Evolutionary conservation across 805 yeast genomes (phyloP), one percentile per base, ranked within the genome.

Genomic region (Danielia reshetovae): DNA sequence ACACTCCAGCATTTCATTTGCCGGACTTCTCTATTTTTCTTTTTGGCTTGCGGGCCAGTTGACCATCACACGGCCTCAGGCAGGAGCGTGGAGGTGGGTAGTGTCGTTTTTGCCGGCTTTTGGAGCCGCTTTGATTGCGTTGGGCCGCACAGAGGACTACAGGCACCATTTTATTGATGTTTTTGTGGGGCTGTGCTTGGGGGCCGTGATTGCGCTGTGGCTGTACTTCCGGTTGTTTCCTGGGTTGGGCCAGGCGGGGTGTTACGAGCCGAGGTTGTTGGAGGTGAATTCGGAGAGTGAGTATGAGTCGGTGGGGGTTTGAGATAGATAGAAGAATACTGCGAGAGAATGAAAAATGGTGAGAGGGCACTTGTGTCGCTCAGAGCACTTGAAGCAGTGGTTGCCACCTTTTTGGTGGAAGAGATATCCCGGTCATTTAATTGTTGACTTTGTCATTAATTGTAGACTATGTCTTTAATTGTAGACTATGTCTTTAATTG

Each of bases 81-180:
- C 70, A 13, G 84, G 89, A 2, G 68, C 77, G 1, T 80, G 87
- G 85, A 74, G 89, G 52, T 63, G 74, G 29, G 43, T 74, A 2
- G 52, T 80, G 3, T 62, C 79, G 1, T 51, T 62, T 7, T 36
- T 71, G n/a, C 93, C 93, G 2, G 52, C 73, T 1, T 48, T 86
- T 4, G 71, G 83, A 5, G 96, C 97, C 0, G 52, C 74, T 1
- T 69, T 81, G 43, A 79, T 90, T 46, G 97, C 97, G 0, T 59
- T 85, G 29, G 78, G 93, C 25, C 74, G 98, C 49, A 85, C 96
- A 1, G 82, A 84, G 50, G 98, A 90, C 60, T 89, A 89, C 60
- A 73, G 97, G 55, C 98, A 90, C 54, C 97, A 90, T 60, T 87
- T 85, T 53, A 66, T 85, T 12, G 98, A 90, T 58, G 82, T 93